Conservation (phyloP, 1,284 basidiomycete genomes). For the Leccinum huronense region DNA sequence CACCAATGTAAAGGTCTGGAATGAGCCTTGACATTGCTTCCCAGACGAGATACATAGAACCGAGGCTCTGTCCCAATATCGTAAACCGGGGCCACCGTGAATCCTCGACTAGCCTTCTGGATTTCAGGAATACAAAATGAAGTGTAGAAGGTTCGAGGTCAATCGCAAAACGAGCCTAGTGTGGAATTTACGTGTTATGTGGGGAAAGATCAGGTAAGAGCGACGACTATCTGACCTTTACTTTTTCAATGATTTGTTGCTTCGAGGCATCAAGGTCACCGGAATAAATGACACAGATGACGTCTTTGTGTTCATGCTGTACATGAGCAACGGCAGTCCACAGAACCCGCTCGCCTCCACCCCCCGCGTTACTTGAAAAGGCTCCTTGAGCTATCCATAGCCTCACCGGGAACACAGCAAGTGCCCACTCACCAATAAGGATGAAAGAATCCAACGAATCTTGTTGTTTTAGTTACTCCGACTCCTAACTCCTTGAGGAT, state of each 20-base stretch:
- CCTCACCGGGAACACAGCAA: conserved; percentile 30
- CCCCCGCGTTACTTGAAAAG: conserved; percentile 84
- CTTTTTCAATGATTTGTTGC: conserved; percentile 78
- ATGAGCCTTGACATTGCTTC: conserved; percentile 76
- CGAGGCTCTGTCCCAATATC: conserved; percentile 87
- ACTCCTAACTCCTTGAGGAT: conserved; percentile 24
- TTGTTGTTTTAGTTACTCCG: neutral
- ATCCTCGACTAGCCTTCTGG: conserved; percentile 78
- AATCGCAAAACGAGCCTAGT: conserved; percentile 85
- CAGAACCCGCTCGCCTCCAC: conserved; percentile 94
- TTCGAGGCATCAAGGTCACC: conserved; percentile 84
- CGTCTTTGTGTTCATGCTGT: conserved; percentile 69
- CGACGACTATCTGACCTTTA: conserved; percentile 55
- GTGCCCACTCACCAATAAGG: conserved; percentile 79
- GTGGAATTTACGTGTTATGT: neutral
- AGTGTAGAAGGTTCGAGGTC: conserved; percentile 60
- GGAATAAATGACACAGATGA: conserved; percentile 86
- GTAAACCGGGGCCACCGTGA: conserved; percentile 86
- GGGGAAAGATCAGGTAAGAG: neutral
- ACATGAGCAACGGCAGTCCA: conserved; percentile 88
- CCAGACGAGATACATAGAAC: conserved; percentile 80
- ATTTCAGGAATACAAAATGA: conserved; percentile 76
- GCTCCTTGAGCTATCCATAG: conserved; percentile 35
- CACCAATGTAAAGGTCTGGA: conserved; percentile 91
- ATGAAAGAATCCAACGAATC: conserved; percentile 86